These are phyloP conservation scores for Porphyrellus sp. DNA, from an alignment of 1,284 basidiomycete species.

Conservation along the genomic window DNA sequence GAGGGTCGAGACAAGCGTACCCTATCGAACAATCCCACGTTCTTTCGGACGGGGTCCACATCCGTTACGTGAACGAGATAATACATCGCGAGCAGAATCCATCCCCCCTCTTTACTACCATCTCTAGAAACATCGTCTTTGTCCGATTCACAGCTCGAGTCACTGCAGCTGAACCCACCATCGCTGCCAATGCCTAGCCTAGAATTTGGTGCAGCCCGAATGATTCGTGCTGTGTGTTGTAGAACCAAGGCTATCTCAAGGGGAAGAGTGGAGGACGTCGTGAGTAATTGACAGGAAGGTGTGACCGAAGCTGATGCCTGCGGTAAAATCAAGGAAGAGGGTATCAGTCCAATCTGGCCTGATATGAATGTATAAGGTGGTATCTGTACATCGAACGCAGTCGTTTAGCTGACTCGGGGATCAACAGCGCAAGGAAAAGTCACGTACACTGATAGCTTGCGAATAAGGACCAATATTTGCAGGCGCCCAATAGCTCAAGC, in stretches of 20 bases:
- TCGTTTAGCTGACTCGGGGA: background rate
- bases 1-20: slow-evolving; percentile 13
- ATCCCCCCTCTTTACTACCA: slow-evolving; percentile 43
- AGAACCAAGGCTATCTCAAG: slow-evolving; percentile 71
- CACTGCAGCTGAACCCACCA: slow-evolving; percentile 26
- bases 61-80: slow-evolving; percentile 54
- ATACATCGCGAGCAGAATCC: slow-evolving; percentile 59
- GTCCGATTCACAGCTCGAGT: slow-evolving; percentile 4
- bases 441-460: slow-evolving; percentile 78
- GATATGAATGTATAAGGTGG: slow-evolving; percentile 81
- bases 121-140: background rate
- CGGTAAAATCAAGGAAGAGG: slow-evolving; percentile 72
- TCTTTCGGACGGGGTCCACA: slow-evolving; percentile 43
- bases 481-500: slow-evolving; percentile 96
- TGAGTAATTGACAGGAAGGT: background rate
- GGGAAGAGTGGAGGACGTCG: slow-evolving; percentile 41
- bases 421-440: background rate
- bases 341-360: slow-evolving; percentile 92
- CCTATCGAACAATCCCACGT: slow-evolving; percentile 34
- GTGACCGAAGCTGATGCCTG: slow-evolving; percentile 19
- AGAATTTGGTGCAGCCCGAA: slow-evolving; percentile 41
- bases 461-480: slow-evolving; percentile 99
- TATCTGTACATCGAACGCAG: slow-evolving; percentile 44
- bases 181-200: slow-evolving; percentile 25
- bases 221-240: slow-evolving; percentile 79